Conservation (phyloP, 2,329 filamentous ascomycete genomes). For the Cercospora zeae-maydis region DNA sequence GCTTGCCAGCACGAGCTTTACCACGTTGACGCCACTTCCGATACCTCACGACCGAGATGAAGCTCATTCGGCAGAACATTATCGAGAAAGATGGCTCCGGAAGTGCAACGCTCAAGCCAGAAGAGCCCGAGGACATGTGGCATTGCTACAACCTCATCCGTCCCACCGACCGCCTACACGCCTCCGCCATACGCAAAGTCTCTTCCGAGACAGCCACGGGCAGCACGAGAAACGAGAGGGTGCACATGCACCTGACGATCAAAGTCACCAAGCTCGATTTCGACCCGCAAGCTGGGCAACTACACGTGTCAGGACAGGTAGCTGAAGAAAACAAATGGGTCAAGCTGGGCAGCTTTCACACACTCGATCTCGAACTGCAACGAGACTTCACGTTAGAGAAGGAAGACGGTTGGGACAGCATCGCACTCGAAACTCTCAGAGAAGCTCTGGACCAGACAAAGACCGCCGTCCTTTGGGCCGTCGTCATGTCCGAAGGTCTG, state of each 20-base stretch:
- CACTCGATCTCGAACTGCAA: slow-evolving; percentile 79
- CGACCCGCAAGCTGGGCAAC: slow-evolving; percentile 62
- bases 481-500: slow-evolving; percentile 87
- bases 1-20: neutral
- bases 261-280: slow-evolving; percentile 65
- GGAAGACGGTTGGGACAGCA: slow-evolving; percentile 80
- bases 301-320: slow-evolving; percentile 66
- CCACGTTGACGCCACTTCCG: neutral
- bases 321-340: slow-evolving; percentile 64
- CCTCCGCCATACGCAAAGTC: slow-evolving; percentile 64
- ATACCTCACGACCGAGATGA: slow-evolving; percentile 49
- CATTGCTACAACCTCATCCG: slow-evolving; percentile 72
- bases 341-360: slow-evolving; percentile 65
- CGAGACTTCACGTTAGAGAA: slow-evolving; percentile 88
- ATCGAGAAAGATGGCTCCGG: slow-evolving; percentile 62
- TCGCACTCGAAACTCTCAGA: slow-evolving; percentile 71
- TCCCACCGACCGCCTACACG: slow-evolving; percentile 60
- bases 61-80: slow-evolving; percentile 63
- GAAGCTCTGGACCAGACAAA: slow-evolving; percentile 77
- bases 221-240: slow-evolving; percentile 57
- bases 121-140: slow-evolving; percentile 78
- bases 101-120: slow-evolving; percentile 62
- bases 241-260: slow-evolving; percentile 63
- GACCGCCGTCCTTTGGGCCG: slow-evolving; percentile 78
- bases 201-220: slow-evolving; percentile 60